Evolutionary conservation across 2,329 filamentous ascomycete genomes (phyloP).

Genomic region (Ophiobolus disseminans): DNA sequence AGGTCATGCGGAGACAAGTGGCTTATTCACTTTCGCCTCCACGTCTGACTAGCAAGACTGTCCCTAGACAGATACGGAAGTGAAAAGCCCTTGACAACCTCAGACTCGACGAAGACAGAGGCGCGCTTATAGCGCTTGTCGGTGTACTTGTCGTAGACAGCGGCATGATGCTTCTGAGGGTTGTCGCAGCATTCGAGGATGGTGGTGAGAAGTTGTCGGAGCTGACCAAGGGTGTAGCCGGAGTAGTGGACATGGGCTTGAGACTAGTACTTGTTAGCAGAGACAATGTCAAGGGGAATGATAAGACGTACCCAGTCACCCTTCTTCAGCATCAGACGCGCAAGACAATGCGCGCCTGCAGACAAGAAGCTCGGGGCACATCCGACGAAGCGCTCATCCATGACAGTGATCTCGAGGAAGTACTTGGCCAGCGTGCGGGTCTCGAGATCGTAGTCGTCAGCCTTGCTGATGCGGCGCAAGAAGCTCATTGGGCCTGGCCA

Average conservation of each 20-base stretch:
- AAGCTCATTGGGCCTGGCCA: constrained; percentile 99
- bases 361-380: constrained; percentile 89
- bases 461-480: constrained; percentile 94
- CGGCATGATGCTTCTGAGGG: constrained; percentile 79
- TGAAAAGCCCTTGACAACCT: constrained; percentile 69
- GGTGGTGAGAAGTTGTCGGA: constrained; percentile 77
- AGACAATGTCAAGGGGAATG: not conserved
- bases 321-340: constrained; percentile 86
- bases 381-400: constrained; percentile 97
- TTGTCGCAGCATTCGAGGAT: constrained; percentile 88
- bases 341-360: constrained; percentile 90
- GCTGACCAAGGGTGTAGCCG: constrained; percentile 86
- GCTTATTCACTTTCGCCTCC: constrained; percentile 49
- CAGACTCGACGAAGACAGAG: constrained; percentile 77
- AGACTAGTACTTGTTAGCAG: constrained; percentile 63
- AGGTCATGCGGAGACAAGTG: constrained; percentile 24
- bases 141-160: constrained; percentile 90
- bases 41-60: constrained; percentile 44
- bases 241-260: constrained; percentile 89
- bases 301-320: constrained; percentile 80
- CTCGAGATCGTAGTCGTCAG: constrained; percentile 95
- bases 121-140: constrained; percentile 87
- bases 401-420: constrained; percentile 93
- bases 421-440: constrained; percentile 96
- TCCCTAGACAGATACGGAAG: constrained; percentile 53